phyloP scores from a whole-genome alignment of 192 early-diverging fungal species.

The Entophlyctis luteolus region DNA sequence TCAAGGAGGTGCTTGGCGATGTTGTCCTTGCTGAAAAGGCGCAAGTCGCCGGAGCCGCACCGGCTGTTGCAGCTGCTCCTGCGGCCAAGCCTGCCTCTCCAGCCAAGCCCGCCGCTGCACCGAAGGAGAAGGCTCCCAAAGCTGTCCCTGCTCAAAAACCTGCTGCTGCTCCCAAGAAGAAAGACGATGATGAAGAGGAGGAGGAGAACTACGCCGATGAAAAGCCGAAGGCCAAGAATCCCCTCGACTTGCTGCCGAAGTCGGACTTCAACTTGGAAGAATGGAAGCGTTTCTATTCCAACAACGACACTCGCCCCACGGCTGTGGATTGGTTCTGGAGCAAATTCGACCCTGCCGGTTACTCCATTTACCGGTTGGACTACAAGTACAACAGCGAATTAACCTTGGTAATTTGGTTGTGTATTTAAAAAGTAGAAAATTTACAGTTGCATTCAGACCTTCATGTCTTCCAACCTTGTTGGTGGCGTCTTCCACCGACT shows the following conservation, averaged over 20 bases:
- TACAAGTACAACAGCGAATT: constrained; percentile 97
- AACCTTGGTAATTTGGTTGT: constrained; percentile 48
- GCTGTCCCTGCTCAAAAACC: neutral
- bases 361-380: constrained; percentile 85
- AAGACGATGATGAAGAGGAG: constrained; percentile 58
- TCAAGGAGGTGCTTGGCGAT: constrained; percentile 78
- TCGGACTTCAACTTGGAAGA: constrained; percentile 79
- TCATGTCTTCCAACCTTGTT: constrained; percentile 92
- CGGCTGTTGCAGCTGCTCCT: too few relatives aligned
- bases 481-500: constrained; percentile 91
- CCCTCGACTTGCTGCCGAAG: constrained; percentile 80
- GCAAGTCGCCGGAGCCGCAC: constrained; percentile 19
- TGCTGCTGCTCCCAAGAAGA: constrained; percentile 22
- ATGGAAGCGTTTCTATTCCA: constrained; percentile 97
- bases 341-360: constrained; percentile 80
- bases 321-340: constrained; percentile 95
- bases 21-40: constrained; percentile 63
- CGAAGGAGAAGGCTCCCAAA: neutral
- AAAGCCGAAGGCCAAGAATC: constrained; percentile 86
- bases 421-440: neutral
- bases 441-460: too few relatives aligned
- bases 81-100: constrained; percentile 55
- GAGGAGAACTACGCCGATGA: constrained; percentile 61
- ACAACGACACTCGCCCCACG: constrained; percentile 82
- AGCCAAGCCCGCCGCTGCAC: constrained; percentile 34